Evolutionary conservation across 2,329 filamentous ascomycete genomes (phyloP).

Genomic region (Pezicula radicicola): DNA sequence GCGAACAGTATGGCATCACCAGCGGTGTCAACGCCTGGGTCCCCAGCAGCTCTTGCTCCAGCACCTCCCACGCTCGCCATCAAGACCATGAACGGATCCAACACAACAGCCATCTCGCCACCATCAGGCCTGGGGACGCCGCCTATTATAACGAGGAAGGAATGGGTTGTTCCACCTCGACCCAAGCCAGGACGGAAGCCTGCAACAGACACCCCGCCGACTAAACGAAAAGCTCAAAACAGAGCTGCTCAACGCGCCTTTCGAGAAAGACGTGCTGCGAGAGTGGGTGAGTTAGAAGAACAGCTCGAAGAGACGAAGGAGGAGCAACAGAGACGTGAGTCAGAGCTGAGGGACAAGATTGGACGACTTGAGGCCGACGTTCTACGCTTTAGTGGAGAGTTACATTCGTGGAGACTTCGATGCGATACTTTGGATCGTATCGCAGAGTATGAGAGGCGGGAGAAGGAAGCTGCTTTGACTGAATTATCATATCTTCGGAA

Average conservation of each 20-base stretch:
- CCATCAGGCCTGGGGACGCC: constrained; percentile 33
- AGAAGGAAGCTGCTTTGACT: constrained; percentile 39
- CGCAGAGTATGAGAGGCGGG: constrained; percentile 31
- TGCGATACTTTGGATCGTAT: constrained; percentile 30
- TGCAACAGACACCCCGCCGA: constrained; percentile 86
- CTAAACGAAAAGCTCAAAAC: constrained; percentile 93
- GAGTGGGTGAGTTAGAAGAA: constrained; percentile 73
- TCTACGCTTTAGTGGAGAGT: constrained; percentile 51
- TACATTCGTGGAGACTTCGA: constrained; percentile 29
- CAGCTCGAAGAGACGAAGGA: constrained; percentile 61
- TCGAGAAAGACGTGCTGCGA: constrained; percentile 79
- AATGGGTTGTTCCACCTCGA: constrained; percentile 82
- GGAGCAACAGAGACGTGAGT: constrained; percentile 52
- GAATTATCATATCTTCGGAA: constrained; percentile 34
- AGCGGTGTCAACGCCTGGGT: constrained; percentile 33
- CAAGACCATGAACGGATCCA: constrained; percentile 18
- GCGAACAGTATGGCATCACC: constrained; percentile 30
- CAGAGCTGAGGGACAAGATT: constrained; percentile 53
- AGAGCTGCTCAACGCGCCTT: constrained; percentile 88
- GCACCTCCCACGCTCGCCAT: constrained; percentile 33
- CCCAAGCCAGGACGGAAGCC: constrained; percentile 93
- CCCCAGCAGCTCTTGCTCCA: constrained; percentile 29
- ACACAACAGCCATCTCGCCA: constrained; percentile 18
- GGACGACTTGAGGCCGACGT: constrained; percentile 61
- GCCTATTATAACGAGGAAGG: constrained; percentile 68